These are phyloP conservation scores for Gelatoporia subvermispora DNA, from an alignment of 768 basidiomycete genomes.

Conservation along the genomic window DNA sequence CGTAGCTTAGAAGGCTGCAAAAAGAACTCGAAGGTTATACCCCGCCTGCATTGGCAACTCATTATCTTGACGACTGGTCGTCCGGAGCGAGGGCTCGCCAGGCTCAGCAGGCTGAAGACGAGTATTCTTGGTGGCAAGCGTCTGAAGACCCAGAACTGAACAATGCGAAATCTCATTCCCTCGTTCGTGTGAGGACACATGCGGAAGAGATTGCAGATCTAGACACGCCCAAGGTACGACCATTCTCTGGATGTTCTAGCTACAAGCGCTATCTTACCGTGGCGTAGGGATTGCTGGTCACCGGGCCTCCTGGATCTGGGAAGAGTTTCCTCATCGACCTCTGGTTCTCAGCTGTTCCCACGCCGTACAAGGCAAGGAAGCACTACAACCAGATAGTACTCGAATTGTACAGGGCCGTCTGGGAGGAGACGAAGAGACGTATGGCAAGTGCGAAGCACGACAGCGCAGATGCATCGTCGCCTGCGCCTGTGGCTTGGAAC, in stretches of 20 bases:
- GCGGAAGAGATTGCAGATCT: constrained; percentile 49
- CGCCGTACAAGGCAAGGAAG: constrained; percentile 47
- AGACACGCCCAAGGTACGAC: constrained; percentile 44
- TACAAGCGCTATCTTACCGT: not conserved
- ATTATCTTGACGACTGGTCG: constrained; percentile 14
- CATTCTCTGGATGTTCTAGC: constrained; percentile 1
- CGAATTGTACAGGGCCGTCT: constrained; percentile 50
- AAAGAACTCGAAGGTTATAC: constrained; percentile 44
- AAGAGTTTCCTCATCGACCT: constrained; percentile 53
- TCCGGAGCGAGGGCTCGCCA: not conserved
- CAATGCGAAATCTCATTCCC: constrained; percentile 22
- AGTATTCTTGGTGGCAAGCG: constrained; percentile 29
- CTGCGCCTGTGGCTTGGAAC: constrained; percentile 13
- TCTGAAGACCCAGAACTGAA: constrained; percentile 13
- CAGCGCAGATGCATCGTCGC: constrained; percentile 18
- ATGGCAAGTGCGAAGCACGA: constrained; percentile 27
- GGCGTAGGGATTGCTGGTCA: constrained; percentile 43
- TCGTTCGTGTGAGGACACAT: constrained; percentile 40
- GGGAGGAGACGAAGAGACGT: constrained; percentile 42
- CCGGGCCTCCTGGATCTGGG: constrained; percentile 48
- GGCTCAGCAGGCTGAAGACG: not conserved
- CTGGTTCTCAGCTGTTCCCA: constrained; percentile 50
- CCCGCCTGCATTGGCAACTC: constrained; percentile 38
- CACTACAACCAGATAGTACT: constrained; percentile 57
- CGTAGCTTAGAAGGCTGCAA: constrained; percentile 44